Evolutionary conservation across 73 alveolate genomes (phyloP), one percentile per base, ranked within the genome.

Genomic region (Tetrahymena borealis): DNA sequence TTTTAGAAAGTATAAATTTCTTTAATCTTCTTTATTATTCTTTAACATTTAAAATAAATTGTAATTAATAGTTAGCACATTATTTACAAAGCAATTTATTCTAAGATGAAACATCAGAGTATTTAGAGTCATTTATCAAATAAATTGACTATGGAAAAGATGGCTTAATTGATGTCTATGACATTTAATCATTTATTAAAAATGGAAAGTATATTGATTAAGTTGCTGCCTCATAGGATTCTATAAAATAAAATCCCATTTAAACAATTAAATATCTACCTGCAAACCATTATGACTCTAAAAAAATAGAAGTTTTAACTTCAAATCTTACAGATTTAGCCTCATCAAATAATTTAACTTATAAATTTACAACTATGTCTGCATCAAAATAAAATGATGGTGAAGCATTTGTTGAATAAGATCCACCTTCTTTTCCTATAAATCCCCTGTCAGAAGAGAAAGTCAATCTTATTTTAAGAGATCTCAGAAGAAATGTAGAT

Each of bases 401-500:
- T 2, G 38, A 35, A 16, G n/a, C 20, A 15, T 60, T 60, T 60
- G 4, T 15, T 60, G 9, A 60, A 60, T 60, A 93, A 78, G 6
- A 39, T 18, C 90, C 40, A 41, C 91, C 90, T 41, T 77, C 94
- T 33, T 93, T 90, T 94, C 96, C 96, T 12, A 38, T 41, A 39
- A 91, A 93, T 33, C 90, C 91, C 35, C 90, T 95, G 35, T 40
- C 95, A 40, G 96, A 95, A 78, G 78, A 43, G 1, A 90, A 85
- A 38, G 90, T 94, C 32, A 91, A 93, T 36, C 32, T 79, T 7
- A 91, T 95, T 11, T 32, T 95, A 39, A 95, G 94, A 38, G 95
- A 93, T 31, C 39, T 95, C 13, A 90, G 97, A 40, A 28, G 37
- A 6, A 78, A 95, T 41, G 33, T 95, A 38, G 20, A 41, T n/a